Evolutionary conservation across 257 asterid species (phyloP), one percentile per base, ranked within the genome.

Genomic region (Eucommia ulmoides): DNA sequence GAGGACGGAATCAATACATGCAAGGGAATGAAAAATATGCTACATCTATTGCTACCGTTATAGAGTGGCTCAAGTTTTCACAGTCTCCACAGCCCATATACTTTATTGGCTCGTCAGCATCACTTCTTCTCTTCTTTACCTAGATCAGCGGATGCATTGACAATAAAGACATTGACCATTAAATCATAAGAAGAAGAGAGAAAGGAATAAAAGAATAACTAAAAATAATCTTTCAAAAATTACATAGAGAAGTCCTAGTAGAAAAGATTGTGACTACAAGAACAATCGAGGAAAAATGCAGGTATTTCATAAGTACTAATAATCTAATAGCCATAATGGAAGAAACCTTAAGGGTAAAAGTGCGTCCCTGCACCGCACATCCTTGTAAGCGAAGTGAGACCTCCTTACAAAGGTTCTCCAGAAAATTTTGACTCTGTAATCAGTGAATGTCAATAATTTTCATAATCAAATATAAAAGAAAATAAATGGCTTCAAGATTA

Each of bases 71-170:
- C 64, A 85, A 63, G 67, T 81, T 91, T 70, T 82, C 98, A 24
- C 98, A 91, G 63, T 74, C 86, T 57, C 96, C 98, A 73, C 71
- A 61, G 51, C 98, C 98, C 94, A 91, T 70, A 73, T 78, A 91
- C 85, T 86, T 91, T 24, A 74, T 63, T 25, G 94, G 98, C 70
- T 91, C 98, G 38, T 86, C 82, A 29, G 96, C 94, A 59, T 76
- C 87, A 54, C 72, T 56, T 73, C 64, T 81, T 62, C 79, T 82
- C 77, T 91, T 91, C 80, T 91, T 91, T 74, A 91, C 70, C 96
- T 89, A 59, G 58, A 55, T 52, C 29, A 41, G 47, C 15, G 23
- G 3, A 35, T 35, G 9, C 44, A 35, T 29, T 35, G 44, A 35
- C 44, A 15, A 35, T 15, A 35, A 9, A 35, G 16, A 10, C 16